These are phyloP conservation scores for Coemansia sp. DNA, from an alignment of 192 early-diverging fungal species.

Conservation along the genomic window DNA sequence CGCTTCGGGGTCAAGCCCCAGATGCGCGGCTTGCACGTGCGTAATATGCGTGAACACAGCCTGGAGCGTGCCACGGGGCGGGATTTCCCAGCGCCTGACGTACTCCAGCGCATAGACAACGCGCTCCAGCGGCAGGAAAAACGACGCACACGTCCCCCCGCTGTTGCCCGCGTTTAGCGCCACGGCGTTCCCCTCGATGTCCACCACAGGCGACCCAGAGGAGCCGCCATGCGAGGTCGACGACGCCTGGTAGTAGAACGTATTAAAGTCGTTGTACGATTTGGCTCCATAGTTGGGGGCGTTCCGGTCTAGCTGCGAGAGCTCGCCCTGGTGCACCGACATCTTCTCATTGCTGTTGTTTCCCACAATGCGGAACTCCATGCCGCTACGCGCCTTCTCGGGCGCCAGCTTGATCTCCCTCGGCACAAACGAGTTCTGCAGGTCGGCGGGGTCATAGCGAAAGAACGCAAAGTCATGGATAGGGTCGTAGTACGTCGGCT, in stretches of 20 bases:
- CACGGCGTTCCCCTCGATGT: conserved; percentile 72
- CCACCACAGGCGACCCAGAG: conserved; percentile 72
- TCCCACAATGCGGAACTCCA: conserved; percentile 72
- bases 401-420: conserved; percentile 57
- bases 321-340: conserved; percentile 68
- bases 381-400: conserved; percentile 64
- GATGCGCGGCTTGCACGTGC: conserved; percentile 48
- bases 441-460: conserved; percentile 66
- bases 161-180: conserved; percentile 62
- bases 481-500: conserved; percentile 71
- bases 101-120: conserved; percentile 61
- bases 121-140: conserved; percentile 71
- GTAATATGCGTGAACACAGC: conserved; percentile 66
- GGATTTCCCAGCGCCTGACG: conserved; percentile 53
- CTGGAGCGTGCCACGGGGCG: conserved; percentile 75
- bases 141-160: conserved; percentile 53
- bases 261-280: conserved; percentile 67
- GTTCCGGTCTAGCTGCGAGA: conserved; percentile 71
- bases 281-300: conserved; percentile 58
- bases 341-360: conserved; percentile 77
- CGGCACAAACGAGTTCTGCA: conserved; percentile 33
- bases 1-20: conserved; percentile 6
- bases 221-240: conserved; percentile 65
- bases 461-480: conserved; percentile 82
- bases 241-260: conserved; percentile 74